These are phyloP conservation scores for Starmerella potacharoeniae DNA, from an alignment of 805 yeast genomes.

Conservation along the genomic window DNA sequence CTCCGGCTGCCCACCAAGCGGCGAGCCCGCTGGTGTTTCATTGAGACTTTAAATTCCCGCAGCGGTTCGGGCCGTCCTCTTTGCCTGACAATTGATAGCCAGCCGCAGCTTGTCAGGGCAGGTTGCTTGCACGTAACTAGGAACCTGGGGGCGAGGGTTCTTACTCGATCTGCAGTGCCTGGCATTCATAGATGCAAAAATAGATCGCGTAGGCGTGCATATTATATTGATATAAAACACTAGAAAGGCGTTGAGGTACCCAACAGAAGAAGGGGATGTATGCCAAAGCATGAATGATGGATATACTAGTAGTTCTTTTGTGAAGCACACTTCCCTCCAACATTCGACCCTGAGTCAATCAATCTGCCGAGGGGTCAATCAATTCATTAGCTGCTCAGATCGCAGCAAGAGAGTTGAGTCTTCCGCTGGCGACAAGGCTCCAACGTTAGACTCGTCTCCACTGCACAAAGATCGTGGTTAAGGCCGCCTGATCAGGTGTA, in stretches of 20 bases:
- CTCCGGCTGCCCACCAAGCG: not conserved
- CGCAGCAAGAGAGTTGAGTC: no score
- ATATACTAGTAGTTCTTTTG: no score
- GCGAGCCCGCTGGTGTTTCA: slow-evolving; percentile 2
- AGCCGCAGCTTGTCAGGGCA: not conserved
- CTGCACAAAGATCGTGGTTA: no score
- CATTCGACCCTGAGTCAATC: no score
- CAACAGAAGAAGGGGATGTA: no score
- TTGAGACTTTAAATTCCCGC: not conserved
- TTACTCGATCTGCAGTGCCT: not conserved
- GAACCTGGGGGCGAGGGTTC: not conserved
- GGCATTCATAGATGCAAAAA: not conserved
- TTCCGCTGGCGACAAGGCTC: no score
- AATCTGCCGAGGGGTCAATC: no score
- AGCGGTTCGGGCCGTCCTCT: not conserved
- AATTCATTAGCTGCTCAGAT: no score
- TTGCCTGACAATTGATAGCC: not conserved
- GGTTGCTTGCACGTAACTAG: not conserved
- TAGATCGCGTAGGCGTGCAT: not conserved
- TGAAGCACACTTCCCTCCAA: no score
- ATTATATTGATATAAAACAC: not conserved
- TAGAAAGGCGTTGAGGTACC: no score
- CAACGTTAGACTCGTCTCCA: no score
- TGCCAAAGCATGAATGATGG: no score
- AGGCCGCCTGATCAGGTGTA: not conserved